These are phyloP conservation scores for Hanseniaspora taiwanica DNA, from an alignment of 805 yeast species.

Conservation along the genomic window DNA sequence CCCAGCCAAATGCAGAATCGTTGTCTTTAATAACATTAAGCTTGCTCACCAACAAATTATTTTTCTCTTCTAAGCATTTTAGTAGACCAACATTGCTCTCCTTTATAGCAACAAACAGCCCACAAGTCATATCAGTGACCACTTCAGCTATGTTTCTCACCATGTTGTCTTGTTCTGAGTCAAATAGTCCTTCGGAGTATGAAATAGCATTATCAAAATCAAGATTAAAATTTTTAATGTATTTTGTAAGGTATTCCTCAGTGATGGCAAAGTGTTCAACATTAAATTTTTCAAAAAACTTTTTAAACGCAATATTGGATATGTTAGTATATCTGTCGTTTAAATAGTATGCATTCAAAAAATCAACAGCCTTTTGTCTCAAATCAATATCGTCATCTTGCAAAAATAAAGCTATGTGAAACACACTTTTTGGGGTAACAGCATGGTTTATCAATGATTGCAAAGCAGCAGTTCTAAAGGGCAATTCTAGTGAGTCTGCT, in stretches of 20 bases:
- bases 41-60: not conserved
- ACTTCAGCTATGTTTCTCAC: constrained; percentile 31
- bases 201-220: constrained; percentile 10
- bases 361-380: constrained; percentile 33
- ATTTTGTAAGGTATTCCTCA: constrained; percentile 7
- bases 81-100: not conserved
- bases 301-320: constrained; percentile 23
- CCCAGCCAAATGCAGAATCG: not conserved
- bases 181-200: constrained; percentile 36
- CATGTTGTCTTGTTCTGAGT: constrained; percentile 53
- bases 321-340: constrained; percentile 13
- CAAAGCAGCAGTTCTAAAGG: constrained; percentile 15
- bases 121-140: not conserved
- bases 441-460: constrained; percentile 12
- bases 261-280: constrained; percentile 1
- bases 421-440: constrained; percentile 3
- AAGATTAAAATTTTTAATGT: constrained; percentile 5
- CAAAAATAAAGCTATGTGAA: constrained; percentile 27
- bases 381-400: constrained; percentile 59
- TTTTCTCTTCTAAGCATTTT: not conserved
- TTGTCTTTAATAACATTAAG: not conserved
- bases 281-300: constrained; percentile 12
- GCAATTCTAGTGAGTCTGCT: constrained; percentile 14
- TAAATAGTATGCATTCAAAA: constrained; percentile 24
- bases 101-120: not conserved